A percentile compares a stretch with the other conserved stretches of the same genome.
These are phyloP conservation scores for Rauvolfia tetraphylla DNA, from an alignment of 257 asterid genomes.

Conservation along the genomic window DNA sequence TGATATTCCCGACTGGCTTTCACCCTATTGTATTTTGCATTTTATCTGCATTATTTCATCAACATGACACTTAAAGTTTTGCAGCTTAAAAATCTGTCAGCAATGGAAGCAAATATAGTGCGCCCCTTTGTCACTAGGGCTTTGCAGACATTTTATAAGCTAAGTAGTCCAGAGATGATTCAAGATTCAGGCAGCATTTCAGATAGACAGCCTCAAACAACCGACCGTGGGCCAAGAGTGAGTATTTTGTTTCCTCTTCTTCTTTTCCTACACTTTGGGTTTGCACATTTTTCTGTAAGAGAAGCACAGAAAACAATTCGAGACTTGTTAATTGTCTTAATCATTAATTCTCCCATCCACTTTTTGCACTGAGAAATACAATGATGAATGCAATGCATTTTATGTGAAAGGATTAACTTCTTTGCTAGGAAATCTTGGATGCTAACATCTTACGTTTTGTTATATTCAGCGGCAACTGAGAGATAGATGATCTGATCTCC, in stretches of 20 bases:
- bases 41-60: background rate
- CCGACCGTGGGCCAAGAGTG: slow-evolving; percentile 81
- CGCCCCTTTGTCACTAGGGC: slow-evolving; percentile 89
- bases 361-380: too few relatives aligned
- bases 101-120: slow-evolving; percentile 94
- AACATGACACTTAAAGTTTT: slow-evolving; percentile 22
- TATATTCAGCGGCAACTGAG: slow-evolving; percentile 65
- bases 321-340: background rate
- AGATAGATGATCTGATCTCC: slow-evolving; percentile 45
- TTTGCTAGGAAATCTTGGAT: background rate
- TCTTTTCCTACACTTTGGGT: slow-evolving; percentile 1
- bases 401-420: too few relatives aligned
- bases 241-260: slow-evolving; percentile 22
- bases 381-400: background rate
- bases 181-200: slow-evolving; percentile 53
- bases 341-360: background rate
- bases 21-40: too few relatives aligned
- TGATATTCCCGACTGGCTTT: background rate
- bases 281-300: background rate
- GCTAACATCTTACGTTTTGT: slow-evolving; percentile 15
- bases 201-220: slow-evolving; percentile 62
- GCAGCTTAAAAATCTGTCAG: slow-evolving; percentile 89
- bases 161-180: slow-evolving; percentile 72
- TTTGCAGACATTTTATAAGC: slow-evolving; percentile 68
- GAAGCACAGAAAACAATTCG: background rate